phyloP scores from a whole-genome alignment of 2,329 filamentous ascomycete species.

The Talaromyces sp. region DNA sequence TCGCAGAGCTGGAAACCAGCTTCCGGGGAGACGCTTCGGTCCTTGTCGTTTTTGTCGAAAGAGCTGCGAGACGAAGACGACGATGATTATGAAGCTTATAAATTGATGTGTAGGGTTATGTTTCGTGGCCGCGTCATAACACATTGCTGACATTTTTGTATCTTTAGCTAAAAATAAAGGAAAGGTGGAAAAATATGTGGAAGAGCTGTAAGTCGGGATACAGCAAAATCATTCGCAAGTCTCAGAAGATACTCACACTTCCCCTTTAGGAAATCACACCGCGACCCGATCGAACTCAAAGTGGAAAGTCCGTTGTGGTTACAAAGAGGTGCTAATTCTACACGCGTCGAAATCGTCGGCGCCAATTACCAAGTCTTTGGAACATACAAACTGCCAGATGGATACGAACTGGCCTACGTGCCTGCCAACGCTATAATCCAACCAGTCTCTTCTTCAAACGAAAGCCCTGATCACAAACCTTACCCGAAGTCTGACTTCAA shows the following conservation, averaged over 20 bases:
- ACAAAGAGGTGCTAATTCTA: not conserved
- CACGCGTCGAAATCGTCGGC: not conserved
- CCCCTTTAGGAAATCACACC: not conserved
- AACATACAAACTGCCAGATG: slow-evolving; percentile 12
- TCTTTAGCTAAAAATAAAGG: not conserved
- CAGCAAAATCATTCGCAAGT: no score
- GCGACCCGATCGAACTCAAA: not conserved
- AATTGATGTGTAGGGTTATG: not conserved
- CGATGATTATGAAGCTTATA: slow-evolving; percentile 2
- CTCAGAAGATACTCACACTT: not conserved
- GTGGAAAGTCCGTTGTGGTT: not conserved
- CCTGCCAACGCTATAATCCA: slow-evolving; percentile 7
- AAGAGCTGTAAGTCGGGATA: not conserved
- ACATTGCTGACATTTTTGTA: not conserved
- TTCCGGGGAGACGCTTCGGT: slow-evolving; percentile 17
- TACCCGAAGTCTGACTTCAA: not conserved
- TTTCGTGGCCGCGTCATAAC: not conserved
- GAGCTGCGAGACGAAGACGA: slow-evolving; percentile 14
- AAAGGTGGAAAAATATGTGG: not conserved
- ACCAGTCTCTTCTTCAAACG: slow-evolving; percentile 6
- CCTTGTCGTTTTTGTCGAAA: slow-evolving; percentile 14
- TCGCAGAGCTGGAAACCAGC: slow-evolving; percentile 21
- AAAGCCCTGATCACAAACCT: not conserved
- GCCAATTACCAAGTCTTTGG: slow-evolving; percentile 15
- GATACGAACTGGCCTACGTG: slow-evolving; percentile 17